Evolutionary conservation across 306 rosid species (phyloP), one percentile per base, ranked within the genome.

Genomic region (Gastrolobium villosum): DNA sequence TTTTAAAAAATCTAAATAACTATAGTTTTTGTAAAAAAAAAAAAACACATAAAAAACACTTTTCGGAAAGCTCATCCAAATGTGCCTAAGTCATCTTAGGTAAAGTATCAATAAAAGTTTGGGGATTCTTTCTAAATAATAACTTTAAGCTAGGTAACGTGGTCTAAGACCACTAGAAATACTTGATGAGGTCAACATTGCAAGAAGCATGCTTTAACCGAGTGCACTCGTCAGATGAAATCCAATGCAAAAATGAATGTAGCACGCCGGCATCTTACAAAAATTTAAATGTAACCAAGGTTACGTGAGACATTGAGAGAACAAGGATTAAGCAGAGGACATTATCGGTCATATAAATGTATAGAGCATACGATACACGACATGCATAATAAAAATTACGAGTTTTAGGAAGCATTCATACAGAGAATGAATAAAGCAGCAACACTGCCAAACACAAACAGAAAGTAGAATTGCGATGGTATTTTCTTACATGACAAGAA

Each of bases 401-500:
- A 30, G 37, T 74, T 41, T n/a, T 2, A 20, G 57, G 35, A n/a
- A 40, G 30, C 11, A 62, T 41, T 34, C 52, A 52, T 15, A 44
- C 85, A 61, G 54, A 76, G 71, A 30, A 57, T 10, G 75, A 40
- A 36, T 72, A 76, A 71, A 26, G 60, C 54, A 65, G 36, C 56
- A 80, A 4, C 76, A 61, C 52, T 11, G 41, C 32, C 59, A 72
- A 81, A 36, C 77, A 76, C 76, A 32, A 77, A 13, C 14, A 32
- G 69, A 10, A 36, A 39, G 55, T 74, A 76, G 80, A 68, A 36
- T 56, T 64, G 75, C 36, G 35, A 60, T 14, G 44, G 55, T 35
- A 71, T 28, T 71, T 65, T 82, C 82, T 69, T 52, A 79, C 84
- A 75, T 67, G 39, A 54, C 86, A 79, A 1, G 73, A 70, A 78